These are phyloP conservation scores for Leccinum subspadiceum DNA, from an alignment of 1,284 basidiomycete genomes.

Conservation along the genomic window DNA sequence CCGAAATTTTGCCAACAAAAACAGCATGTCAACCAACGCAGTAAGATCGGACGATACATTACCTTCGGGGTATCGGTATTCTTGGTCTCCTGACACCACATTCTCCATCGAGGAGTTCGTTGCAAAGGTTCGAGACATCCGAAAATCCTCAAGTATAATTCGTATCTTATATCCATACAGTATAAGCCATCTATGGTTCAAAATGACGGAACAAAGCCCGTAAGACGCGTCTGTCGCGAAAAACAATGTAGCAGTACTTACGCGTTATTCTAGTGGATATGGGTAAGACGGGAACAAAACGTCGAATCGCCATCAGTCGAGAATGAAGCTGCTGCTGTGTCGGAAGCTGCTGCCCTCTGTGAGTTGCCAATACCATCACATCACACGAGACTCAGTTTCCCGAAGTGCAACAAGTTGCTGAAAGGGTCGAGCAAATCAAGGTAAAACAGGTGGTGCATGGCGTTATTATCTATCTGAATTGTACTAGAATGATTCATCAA, in stretches of 20 bases:
- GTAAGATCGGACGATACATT: conserved; percentile 16
- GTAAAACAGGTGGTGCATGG: conserved; percentile 29
- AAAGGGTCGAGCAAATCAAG: conserved; percentile 58
- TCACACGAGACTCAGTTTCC: background rate
- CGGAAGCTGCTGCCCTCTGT: conserved; percentile 51
- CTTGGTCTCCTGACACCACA: conserved; percentile 24
- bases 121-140: conserved; percentile 19
- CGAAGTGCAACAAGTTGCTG: conserved; percentile 52
- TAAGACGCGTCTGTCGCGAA: conserved; percentile 31
- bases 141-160: background rate
- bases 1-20: background rate
- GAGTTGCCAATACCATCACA: conserved; percentile 19
- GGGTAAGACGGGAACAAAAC: conserved; percentile 45
- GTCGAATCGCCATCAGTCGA: conserved; percentile 19
- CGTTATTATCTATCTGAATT: background rate
- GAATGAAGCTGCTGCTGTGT: conserved; percentile 36
- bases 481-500: conserved; percentile 57
- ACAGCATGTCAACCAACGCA: conserved; percentile 15
- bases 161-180: conserved; percentile 34
- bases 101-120: conserved; percentile 24
- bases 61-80: conserved; percentile 19
- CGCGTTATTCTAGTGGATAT: conserved; percentile 55
- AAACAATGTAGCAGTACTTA: conserved; percentile 1
- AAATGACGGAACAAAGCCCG: conserved; percentile 70
- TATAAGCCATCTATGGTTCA: conserved; percentile 73